Percentiles rank a stretch among this genome's conserved stretches.
phyloP scores from a whole-genome alignment of 2,329 filamentous ascomycete genomes.

The Aureobasidium sp. region DNA sequence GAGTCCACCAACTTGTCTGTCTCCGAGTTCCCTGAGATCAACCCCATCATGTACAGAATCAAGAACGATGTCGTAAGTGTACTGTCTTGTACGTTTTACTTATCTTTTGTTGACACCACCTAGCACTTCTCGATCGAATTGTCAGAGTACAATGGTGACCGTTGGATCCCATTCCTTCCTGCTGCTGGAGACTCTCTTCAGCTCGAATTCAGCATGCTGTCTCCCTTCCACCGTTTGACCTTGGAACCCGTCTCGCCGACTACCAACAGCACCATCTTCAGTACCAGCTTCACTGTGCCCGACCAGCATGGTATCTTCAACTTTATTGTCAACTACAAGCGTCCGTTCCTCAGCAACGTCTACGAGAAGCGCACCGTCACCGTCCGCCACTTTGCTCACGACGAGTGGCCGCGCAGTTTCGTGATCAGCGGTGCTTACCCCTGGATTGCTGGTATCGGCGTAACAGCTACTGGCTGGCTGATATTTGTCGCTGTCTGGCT shows the following conservation, averaged over 20 bases:
- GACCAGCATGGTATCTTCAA: constrained; percentile 99
- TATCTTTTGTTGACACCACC: neutral
- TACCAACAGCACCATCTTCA: constrained; percentile 64
- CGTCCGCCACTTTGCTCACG: constrained; percentile 91
- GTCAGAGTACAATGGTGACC: constrained; percentile 72
- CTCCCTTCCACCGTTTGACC: constrained; percentile 84
- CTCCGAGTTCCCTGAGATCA: constrained; percentile 41
- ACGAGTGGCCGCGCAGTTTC: constrained; percentile 91
- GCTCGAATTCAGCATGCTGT: constrained; percentile 98
- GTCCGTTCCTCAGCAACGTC: constrained; percentile 79
- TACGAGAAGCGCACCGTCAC: constrained; percentile 95
- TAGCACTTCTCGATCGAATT: constrained; percentile 82
- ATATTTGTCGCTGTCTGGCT: constrained; percentile 84
- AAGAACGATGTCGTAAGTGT: constrained; percentile 90
- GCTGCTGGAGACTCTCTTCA: constrained; percentile 69
- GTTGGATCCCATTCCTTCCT: constrained; percentile 66
- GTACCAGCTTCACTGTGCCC: constrained; percentile 69
- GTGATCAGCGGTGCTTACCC: constrained; percentile 87
- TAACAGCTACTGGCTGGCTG: constrained; percentile 77
- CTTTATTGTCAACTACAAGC: constrained; percentile 95
- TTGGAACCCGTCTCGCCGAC: constrained; percentile 54
- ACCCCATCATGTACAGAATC: constrained; percentile 86
- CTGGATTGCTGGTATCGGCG: constrained; percentile 83
- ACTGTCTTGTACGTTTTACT: neutral
- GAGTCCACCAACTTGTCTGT: constrained; percentile 16